These are phyloP conservation scores for Elaeis guineensis DNA, from an alignment of 176 grass and related monocot species.

Conservation along the genomic window DNA sequence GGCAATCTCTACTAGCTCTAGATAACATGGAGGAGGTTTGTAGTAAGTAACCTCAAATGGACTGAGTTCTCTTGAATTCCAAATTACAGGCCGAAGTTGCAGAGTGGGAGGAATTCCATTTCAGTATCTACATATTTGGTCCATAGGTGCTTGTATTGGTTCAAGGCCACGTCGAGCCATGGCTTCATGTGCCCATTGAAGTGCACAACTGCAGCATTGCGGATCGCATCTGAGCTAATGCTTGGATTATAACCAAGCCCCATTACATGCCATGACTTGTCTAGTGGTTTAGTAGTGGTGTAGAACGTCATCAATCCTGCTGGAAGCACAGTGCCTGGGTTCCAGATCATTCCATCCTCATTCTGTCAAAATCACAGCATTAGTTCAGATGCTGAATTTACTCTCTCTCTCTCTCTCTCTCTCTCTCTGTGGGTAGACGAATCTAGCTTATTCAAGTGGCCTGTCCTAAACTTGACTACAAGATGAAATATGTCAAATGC, in stretches of 20 bases:
- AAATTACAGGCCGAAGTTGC: too few relatives aligned
- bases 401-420: too few relatives aligned
- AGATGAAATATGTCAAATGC: too few relatives aligned
- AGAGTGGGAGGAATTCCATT: too few relatives aligned
- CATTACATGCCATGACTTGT: slow-evolving; percentile 64
- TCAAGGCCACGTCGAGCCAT: neutral
- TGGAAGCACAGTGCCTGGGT: slow-evolving; percentile 24
- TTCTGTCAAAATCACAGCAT: slow-evolving; percentile 31
- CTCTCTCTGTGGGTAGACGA: too few relatives aligned
- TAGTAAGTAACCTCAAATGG: too few relatives aligned
- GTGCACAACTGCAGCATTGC: slow-evolving; percentile 17
- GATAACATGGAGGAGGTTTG: too few relatives aligned
- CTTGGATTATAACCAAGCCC: slow-evolving; percentile 31
- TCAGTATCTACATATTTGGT: neutral
- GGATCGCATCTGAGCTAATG: slow-evolving; percentile 34
- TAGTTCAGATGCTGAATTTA: neutral
- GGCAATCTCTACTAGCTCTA: too few relatives aligned
- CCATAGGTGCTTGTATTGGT: neutral
- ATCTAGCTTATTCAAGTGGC: neutral
- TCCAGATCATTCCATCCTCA: slow-evolving; percentile 15
- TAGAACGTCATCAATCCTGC: slow-evolving; percentile 58
- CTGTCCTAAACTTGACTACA: too few relatives aligned
- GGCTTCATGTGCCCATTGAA: neutral
- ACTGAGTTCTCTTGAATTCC: too few relatives aligned
- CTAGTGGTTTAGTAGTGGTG: slow-evolving; percentile 45